Conservation (phyloP, 202 grass and related monocot genomes). For the Thinopyrum obtusiflorum region DNA sequence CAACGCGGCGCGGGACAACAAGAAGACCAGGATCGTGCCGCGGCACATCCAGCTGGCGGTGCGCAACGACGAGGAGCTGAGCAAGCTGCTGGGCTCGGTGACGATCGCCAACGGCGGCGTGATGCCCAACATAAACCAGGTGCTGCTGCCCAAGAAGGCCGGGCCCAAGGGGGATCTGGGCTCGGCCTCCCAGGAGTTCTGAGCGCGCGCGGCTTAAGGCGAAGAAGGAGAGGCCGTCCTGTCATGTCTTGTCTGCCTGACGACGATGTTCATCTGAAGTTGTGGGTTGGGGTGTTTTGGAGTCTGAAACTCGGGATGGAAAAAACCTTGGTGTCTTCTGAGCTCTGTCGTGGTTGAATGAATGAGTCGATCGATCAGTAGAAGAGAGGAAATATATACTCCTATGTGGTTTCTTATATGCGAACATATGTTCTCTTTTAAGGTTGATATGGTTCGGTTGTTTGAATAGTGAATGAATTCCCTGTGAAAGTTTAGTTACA, state of each 20-base stretch:
- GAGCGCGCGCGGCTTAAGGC: background rate
- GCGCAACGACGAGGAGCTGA: constrained; percentile 60
- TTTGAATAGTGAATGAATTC: background rate
- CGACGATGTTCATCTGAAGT: background rate
- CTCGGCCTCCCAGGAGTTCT: constrained; percentile 56
- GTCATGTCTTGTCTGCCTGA: background rate
- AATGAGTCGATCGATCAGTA: background rate
- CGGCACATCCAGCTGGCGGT: constrained; percentile 64
- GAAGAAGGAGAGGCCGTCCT: background rate
- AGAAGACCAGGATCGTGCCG: constrained; percentile 66
- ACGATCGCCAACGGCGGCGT: constrained; percentile 62
- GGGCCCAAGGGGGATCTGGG: constrained; percentile 38
- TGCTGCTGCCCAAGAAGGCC: constrained; percentile 51
- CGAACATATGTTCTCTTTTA: background rate
- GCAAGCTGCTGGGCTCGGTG: constrained; percentile 48
- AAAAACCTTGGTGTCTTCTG: background rate
- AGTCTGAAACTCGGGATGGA: background rate
- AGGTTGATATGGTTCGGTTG: background rate
- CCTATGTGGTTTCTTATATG: background rate
- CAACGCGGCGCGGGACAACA: constrained; percentile 60
- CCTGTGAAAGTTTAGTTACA: background rate
- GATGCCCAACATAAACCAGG: constrained; percentile 48
- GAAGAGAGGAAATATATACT: background rate
- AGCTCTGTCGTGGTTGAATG: background rate
- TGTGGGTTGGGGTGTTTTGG: background rate